Percentiles rank a stretch among this genome's conserved stretches.
These are phyloP conservation scores for Aspergillus heteromorphus DNA, from an alignment of 495 filamentous ascomycete genomes.

Conservation along the genomic window DNA sequence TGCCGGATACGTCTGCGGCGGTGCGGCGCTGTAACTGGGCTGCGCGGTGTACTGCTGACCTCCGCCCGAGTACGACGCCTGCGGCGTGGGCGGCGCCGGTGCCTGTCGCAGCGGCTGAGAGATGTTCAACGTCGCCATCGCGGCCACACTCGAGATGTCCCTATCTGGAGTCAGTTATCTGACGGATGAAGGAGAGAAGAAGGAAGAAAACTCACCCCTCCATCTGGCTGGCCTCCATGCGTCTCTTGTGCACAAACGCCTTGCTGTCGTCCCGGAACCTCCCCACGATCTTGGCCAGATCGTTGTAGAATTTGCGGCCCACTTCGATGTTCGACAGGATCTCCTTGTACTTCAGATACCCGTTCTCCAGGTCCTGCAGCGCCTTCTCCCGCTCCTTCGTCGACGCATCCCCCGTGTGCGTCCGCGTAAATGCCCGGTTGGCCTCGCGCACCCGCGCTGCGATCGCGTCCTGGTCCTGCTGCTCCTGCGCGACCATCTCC, in stretches of 20 bases:
- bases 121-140: conserved; percentile 58
- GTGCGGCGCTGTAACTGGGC: conserved; percentile 13
- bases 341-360: conserved; percentile 92
- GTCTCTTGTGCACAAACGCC: conserved; percentile 71
- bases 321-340: conserved; percentile 83
- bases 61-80: neutral
- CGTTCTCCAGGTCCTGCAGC: conserved; percentile 84
- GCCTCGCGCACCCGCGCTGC: conserved; percentile 61
- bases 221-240: conserved; percentile 72
- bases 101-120: conserved; percentile 12
- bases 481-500: conserved; percentile 63
- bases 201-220: conserved; percentile 51
- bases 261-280: conserved; percentile 73
- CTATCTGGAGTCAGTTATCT: conserved; percentile 22
- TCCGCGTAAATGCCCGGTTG: conserved; percentile 68
- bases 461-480: conserved; percentile 69
- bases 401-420: conserved; percentile 65
- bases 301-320: conserved; percentile 94
- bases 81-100: neutral
- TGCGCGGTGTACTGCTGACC: neutral
- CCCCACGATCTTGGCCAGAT: conserved; percentile 77
- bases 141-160: conserved; percentile 53
- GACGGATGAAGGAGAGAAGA: neutral
- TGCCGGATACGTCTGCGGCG: conserved; percentile 21
- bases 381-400: conserved; percentile 78